Evolutionary conservation across 2,329 filamentous ascomycete genomes (phyloP).

Genomic region (Paecilomyces sp.): DNA sequence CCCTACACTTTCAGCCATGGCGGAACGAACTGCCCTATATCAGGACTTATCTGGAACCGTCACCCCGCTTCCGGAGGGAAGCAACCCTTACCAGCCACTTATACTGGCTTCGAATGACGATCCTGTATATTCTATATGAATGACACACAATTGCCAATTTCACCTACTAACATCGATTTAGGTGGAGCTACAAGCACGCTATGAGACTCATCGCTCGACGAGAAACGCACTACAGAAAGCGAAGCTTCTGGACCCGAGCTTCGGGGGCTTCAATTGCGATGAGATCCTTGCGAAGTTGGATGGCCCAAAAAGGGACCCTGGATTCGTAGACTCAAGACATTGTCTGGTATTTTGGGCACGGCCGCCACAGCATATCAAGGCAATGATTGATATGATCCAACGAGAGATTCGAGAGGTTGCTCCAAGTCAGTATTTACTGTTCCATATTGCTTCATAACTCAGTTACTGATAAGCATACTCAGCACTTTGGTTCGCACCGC

Average conservation of each 20-base stretch:
- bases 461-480: constrained; percentile 4
- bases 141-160: not conserved
- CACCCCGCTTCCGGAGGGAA: constrained; percentile 23
- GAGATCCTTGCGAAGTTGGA: constrained; percentile 65
- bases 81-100: constrained; percentile 71
- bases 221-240: constrained; percentile 70
- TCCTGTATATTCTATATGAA: constrained; percentile 45
- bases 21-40: constrained; percentile 14
- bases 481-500: constrained; percentile 85
- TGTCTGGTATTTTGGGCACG: constrained; percentile 86
- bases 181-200: constrained; percentile 60
- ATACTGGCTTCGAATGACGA: constrained; percentile 61
- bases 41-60: constrained; percentile 29
- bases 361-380: constrained; percentile 64
- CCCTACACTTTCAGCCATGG: constrained; percentile 12
- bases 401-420: constrained; percentile 55
- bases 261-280: constrained; percentile 67
- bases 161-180: constrained; percentile 5
- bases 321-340: constrained; percentile 67
- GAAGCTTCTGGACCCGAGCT: constrained; percentile 63
- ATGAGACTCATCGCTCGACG: constrained; percentile 64
- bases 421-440: constrained; percentile 53
- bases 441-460: not conserved
- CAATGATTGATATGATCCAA: constrained; percentile 64
- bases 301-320: constrained; percentile 55